Base-by-base conservation (phyloP, 202 grass and related monocot genomes). In the Carex arenaria region DNA sequence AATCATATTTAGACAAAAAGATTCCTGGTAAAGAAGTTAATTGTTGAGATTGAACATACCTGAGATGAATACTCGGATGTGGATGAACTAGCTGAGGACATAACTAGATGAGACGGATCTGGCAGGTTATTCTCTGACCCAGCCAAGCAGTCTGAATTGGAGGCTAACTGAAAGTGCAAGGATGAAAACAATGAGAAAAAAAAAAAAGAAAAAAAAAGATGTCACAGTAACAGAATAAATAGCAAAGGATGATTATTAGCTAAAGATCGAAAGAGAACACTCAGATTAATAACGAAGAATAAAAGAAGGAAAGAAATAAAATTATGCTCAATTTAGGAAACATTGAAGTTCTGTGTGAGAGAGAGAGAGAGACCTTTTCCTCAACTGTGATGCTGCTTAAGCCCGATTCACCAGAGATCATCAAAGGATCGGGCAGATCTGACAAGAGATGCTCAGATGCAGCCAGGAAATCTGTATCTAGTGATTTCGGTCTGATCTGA, bases 371-470 rank as follows among this genome's bases (percentile, higher is more conserved):
- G 15, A 68, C 80, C 43, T 82, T 57, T 18, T 68, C 43, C 20
- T 67, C 43, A 43, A 32, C 30, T 67, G 49, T 32, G 63, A 52
- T 54, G 13, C 30, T 17, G 3, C 63, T 64, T 43, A 59, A 42
- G 15, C 23, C 51, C 0, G 73, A 78, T 78, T 59, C 52, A 20
- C 52, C 15, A 78, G 53, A 57, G 18, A 59, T 65, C 15, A 56
- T 34, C 26, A 69, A 8, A 53, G 80, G 80, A 67, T 82, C 80
- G 20, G 80, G 26, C 17, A 56, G 63, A 52, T 69, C 80, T 69
- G 64, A 68, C 47, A 82, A 82, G 22, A 36, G 7, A 65, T 34
- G 45, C 36, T 69, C 40, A 10, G 79, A 82, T 67, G 61, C 79
- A 82, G 40, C 42, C 26, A 51, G 3, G 43, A 66, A 67, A 67